Conservation (phyloP, 495 filamentous ascomycete species). For the Aspergillus heteromorphus region DNA sequence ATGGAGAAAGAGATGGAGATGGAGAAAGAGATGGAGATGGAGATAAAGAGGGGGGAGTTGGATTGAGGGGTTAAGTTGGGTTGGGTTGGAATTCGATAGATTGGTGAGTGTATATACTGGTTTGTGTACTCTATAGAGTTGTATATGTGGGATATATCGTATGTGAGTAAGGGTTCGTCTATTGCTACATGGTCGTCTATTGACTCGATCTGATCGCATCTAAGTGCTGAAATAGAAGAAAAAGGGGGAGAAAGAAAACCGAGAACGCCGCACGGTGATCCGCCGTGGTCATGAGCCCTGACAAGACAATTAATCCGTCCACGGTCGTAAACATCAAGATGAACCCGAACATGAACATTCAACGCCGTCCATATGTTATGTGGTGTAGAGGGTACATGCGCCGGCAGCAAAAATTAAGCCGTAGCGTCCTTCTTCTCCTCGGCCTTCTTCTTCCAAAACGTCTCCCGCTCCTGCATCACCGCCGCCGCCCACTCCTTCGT, state of each 20-base stretch:
- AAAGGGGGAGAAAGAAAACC: background rate
- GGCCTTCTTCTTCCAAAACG: conserved; percentile 56
- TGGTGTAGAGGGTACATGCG: background rate
- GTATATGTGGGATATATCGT: background rate
- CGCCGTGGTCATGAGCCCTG: background rate
- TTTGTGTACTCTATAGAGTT: background rate
- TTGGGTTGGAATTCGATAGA: too few relatives aligned
- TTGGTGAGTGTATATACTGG: background rate
- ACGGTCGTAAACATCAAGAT: background rate
- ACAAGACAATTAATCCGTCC: background rate
- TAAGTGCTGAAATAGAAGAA: background rate
- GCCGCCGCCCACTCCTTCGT: conserved; percentile 73
- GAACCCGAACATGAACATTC: too few relatives aligned
- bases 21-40: conserved; percentile 51
- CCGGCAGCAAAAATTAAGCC: too few relatives aligned
- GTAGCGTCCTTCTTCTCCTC: background rate
- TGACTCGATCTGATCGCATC: background rate
- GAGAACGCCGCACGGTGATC: background rate
- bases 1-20: conserved; percentile 39
- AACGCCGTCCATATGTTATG: background rate
- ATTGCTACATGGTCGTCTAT: background rate
- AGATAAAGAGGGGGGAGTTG: conserved; percentile 6
- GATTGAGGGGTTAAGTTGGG: background rate
- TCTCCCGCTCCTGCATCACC: conserved; percentile 68
- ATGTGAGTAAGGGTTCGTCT: background rate